Base-by-base conservation (phyloP, 1,284 basidiomycete genomes). In the Ceratobasidium theobromae region DNA sequence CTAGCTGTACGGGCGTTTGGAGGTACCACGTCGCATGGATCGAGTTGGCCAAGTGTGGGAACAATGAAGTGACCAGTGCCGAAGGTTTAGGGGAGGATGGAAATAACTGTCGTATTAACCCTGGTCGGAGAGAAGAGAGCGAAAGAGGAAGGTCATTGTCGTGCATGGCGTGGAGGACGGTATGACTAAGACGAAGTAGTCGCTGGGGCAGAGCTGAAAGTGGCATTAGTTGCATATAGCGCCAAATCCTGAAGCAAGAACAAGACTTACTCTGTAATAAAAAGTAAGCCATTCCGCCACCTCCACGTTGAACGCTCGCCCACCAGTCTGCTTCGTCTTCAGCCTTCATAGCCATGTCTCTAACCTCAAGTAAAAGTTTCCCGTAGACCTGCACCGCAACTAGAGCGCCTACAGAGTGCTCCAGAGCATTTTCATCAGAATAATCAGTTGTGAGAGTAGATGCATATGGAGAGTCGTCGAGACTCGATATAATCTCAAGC, bases 261-360 rank as follows among this genome's bases (percentile, higher is more conserved):
- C 16, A 28, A 28, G 4, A 64, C 70, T 53, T 28, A 72, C 71
- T 70, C 38, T 69, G 68, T 4, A 72, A 48, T 9, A 71, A 65
- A 51, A 68, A 72, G 38, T 62, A 69, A 3, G 64, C 66, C 2
- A 68, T 64, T 11, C 68, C 64, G 23, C 65, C 62, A 12, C 67
- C 49, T 5, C 54, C 62, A 4, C 69, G 54, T 57, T 71, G 67
- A 27, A 71, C 62, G 18, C 62, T 46, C n/a, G 53, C 51, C 89
- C 89, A 91, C 88, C 88, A 91, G 65, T 89, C 84, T 9, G 86
- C 83, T 70, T 90, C 88, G 4, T 79, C 76, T 71, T 91, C 88
- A 5, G 83, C 82, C 45, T 84, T 75, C 11, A 81, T 79, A 3
- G 89, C 87, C 71, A 90, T 84, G 11, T 77, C 71, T 66, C 91